phyloP scores from a whole-genome alignment of 352 stramenopile genomes.

The Globisporangium mamillatum region DNA sequence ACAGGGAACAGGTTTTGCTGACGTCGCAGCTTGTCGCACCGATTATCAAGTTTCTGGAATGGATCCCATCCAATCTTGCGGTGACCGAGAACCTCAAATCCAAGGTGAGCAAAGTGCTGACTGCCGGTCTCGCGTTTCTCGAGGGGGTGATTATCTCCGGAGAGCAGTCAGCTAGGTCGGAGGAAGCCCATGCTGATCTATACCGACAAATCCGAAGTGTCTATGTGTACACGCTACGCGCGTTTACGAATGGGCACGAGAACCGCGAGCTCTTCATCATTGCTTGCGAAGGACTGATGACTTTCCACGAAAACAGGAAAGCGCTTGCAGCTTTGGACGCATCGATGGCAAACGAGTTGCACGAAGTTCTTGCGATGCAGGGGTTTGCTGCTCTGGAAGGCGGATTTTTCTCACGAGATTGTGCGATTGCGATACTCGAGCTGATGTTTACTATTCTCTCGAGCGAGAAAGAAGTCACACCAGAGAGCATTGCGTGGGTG shows the following conservation, averaged over 20 bases:
- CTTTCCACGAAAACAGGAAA: constrained; percentile 34
- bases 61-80: constrained; percentile 46
- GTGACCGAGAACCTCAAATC: constrained; percentile 23
- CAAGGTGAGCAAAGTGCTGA: constrained; percentile 39
- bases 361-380: constrained; percentile 8
- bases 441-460: constrained; percentile 15
- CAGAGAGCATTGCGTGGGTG: constrained; percentile 35
- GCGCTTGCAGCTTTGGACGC: constrained; percentile 23
- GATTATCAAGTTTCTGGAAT: constrained; percentile 22
- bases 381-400: constrained; percentile 36
- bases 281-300: constrained; percentile 43
- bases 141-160: constrained; percentile 39
- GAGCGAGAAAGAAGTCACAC: constrained; percentile 13
- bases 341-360: constrained; percentile 27
- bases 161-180: constrained; percentile 19
- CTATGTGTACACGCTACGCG: constrained; percentile 31
- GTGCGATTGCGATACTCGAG: constrained; percentile 51
- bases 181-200: constrained; percentile 19
- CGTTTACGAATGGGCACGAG: constrained; percentile 40
- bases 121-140: constrained; percentile 44
- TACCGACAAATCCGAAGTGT: constrained; percentile 27
- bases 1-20: constrained; percentile 50
- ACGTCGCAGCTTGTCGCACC: constrained; percentile 16
- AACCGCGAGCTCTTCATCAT: constrained; percentile 36
- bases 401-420: constrained; percentile 51